A percentile compares a stretch with the other conserved stretches of the same genome.
These are phyloP conservation scores for Dictyostelium brefeldianum DNA, from an alignment of 78 protist species.

Conservation along the genomic window DNA sequence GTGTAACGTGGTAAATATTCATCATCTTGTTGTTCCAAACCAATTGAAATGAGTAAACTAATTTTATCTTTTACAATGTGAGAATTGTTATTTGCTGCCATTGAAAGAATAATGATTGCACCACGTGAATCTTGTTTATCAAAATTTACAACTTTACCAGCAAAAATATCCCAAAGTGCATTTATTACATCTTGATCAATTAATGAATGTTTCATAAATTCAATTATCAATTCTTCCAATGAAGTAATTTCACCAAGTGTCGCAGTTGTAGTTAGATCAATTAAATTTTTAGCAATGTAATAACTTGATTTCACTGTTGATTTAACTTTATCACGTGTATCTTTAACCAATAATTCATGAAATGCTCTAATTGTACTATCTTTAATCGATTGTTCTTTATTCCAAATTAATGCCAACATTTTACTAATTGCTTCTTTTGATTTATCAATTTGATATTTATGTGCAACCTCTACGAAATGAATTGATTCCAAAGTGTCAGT, in stretches of 20 bases:
- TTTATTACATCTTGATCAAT: conserved; percentile 19
- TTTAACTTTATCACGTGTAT: conserved; percentile 2
- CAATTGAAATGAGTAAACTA: neutral
- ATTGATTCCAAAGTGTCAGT: conserved; percentile 70
- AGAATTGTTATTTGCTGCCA: conserved; percentile 7
- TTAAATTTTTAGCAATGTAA: conserved; percentile 24
- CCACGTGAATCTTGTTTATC: conserved; percentile 50
- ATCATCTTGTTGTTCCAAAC: conserved; percentile 30
- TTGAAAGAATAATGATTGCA: conserved; percentile 49
- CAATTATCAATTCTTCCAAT: conserved; percentile 79
- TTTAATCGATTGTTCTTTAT: conserved; percentile 24
- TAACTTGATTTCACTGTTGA: neutral
- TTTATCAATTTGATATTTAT: conserved; percentile 8
- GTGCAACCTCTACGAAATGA: conserved; percentile 23
- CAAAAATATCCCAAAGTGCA: conserved; percentile 86
- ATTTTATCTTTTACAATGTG: neutral
- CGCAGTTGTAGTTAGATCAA: conserved; percentile 27
- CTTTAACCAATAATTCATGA: conserved; percentile 2
- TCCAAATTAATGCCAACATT: conserved; percentile 10
- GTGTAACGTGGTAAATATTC: conserved; percentile 22
- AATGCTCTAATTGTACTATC: conserved; percentile 50
- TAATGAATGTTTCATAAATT: neutral
- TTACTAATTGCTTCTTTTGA: neutral
- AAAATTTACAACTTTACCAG: neutral
- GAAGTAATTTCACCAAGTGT: conserved; percentile 83